Percentiles rank a stretch among this genome's conserved stretches.
Evolutionary conservation across 305 asterid genomes (phyloP).

Genomic region (Euphrasia arctica): DNA sequence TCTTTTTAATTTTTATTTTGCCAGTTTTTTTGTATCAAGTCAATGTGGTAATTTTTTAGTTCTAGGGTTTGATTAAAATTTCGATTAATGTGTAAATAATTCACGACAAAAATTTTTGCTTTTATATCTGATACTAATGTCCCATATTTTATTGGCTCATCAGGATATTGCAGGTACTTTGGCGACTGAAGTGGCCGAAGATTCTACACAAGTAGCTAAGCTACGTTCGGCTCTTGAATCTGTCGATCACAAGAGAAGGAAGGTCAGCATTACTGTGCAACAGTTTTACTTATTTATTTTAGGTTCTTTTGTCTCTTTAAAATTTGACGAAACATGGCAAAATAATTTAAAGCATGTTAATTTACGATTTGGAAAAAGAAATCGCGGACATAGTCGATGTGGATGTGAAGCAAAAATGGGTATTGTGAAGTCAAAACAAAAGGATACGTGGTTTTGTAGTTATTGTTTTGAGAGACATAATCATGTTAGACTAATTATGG

Average conservation of each 20-base stretch:
- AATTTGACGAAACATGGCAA: not conserved
- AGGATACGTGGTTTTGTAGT: too few species aligned
- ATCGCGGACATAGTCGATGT: too few species aligned
- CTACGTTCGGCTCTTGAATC: constrained; percentile 98
- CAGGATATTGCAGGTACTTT: constrained; percentile 99
- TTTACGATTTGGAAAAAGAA: too few species aligned
- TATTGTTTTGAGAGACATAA: not conserved
- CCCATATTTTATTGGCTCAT: constrained; percentile 25
- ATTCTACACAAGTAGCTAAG: constrained; percentile 89
- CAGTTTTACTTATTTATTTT: constrained; percentile 16
- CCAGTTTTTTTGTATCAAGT: constrained; percentile 10
- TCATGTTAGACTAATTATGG: not conserved
- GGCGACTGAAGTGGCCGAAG: constrained; percentile 95
- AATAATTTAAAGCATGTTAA: too few species aligned
- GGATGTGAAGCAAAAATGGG: too few species aligned
- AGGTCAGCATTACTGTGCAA: constrained; percentile 46
- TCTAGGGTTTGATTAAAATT: not conserved
- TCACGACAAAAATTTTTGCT: constrained; percentile 11
- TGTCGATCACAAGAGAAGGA: constrained; percentile 98
- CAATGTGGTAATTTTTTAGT: not conserved
- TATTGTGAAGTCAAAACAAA: too few species aligned
- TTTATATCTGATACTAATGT: constrained; percentile 13
- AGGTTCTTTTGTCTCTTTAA: constrained; percentile 5
- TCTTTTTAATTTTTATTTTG: not conserved
- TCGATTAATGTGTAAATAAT: constrained; percentile 17